A percentile compares a stretch with the other conserved stretches of the same genome.
These are phyloP conservation scores for Urochloa ruziziensis DNA, from an alignment of 176 grass and related monocot genomes.

Conservation along the genomic window DNA sequence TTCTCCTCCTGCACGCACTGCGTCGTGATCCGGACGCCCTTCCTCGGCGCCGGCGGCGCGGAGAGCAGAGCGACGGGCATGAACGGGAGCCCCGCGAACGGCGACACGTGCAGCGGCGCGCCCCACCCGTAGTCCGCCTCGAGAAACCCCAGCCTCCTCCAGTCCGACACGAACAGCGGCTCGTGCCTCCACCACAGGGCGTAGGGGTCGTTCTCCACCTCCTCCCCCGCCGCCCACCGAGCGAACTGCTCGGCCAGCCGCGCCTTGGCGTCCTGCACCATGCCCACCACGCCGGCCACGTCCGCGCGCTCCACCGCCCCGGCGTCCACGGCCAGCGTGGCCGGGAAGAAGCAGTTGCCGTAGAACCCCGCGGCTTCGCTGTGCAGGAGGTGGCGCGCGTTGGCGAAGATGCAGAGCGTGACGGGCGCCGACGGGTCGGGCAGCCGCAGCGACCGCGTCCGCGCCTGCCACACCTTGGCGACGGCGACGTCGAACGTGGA, in stretches of 20 bases:
- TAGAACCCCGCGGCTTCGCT: slow-evolving; percentile 48
- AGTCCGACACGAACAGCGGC: slow-evolving; percentile 79
- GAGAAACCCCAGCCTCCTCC: slow-evolving; percentile 64
- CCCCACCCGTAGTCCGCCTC: slow-evolving; percentile 92
- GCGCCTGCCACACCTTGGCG: slow-evolving; percentile 71
- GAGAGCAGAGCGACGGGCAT: slow-evolving; percentile 79
- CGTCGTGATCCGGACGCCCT: slow-evolving; percentile 69
- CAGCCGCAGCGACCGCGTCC: slow-evolving; percentile 52
- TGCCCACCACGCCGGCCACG: slow-evolving; percentile 52
- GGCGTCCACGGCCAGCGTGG: slow-evolving; percentile 15
- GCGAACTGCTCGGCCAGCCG: slow-evolving; percentile 50
- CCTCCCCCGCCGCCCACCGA: slow-evolving; percentile 48
- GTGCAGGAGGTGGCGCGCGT: slow-evolving; percentile 59
- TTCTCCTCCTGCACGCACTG: slow-evolving; percentile 77
- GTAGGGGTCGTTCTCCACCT: slow-evolving; percentile 53
- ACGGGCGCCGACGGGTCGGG: slow-evolving; percentile 16
- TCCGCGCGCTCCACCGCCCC: slow-evolving; percentile 28
- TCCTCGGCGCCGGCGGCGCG: slow-evolving; percentile 52
- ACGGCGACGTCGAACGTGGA: slow-evolving; percentile 78
- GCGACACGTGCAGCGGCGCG: slow-evolving; percentile 51
- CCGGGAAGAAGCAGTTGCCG: slow-evolving; percentile 92
- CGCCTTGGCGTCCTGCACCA: slow-evolving; percentile 63
- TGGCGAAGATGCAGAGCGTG: slow-evolving; percentile 74
- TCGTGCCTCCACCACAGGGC: slow-evolving; percentile 38
- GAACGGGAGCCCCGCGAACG: slow-evolving; percentile 53